Base-by-base conservation (phyloP, 352 stramenopile genomes). In the Phytopythium ostracodes region DNA sequence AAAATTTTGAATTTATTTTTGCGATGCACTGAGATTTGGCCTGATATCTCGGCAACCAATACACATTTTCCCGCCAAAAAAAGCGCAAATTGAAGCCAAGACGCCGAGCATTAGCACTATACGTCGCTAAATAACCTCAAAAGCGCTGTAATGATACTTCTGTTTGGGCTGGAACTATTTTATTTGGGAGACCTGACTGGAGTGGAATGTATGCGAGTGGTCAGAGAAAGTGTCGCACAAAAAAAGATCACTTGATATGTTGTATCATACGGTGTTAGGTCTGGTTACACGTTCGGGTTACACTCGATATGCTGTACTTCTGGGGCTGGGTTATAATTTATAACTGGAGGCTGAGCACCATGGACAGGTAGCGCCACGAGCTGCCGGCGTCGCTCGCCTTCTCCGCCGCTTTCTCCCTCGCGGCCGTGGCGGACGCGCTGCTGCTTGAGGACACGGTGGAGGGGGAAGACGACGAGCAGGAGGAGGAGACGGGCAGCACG, bases 291-390 rank as follows among this genome's bases (percentile, higher is more conserved):
- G 33, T 10, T 38, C 3, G 33, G 7, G 31, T 4, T 36, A 36
- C 31, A 36, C 31, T 36, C 31, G 18, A 14, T 47, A 49, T 14
- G 47, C 29, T 54, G 47, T 4, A 10, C 33, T n/a, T n/a, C n/a
- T 38, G 33, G 7, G 33, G 14, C 14, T 17, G 20, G 27, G 6
- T 22, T 24, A 56, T 33, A n/a, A n/a, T n/a, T n/a, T 33, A 33
- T 56, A 62, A 65, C 47, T 73, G 68, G 46, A 79, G 63, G 25
- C 65, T 70, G 40, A 79, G 65, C n/a, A 62, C 68, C 65, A 79
- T 79, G 24, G 71, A 76, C 25, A 79, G 58, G 50, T 72, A 76
- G 36, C 63, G 68, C 71, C 71, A 79, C 50, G 72, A 64, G 44
- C 11, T 58, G 18, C 27, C 25, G 38, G 36, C 18, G 33, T 58